phyloP scores from a whole-genome alignment of 2,329 filamentous ascomycete genomes.

The Ceratocystis ficicola region DNA sequence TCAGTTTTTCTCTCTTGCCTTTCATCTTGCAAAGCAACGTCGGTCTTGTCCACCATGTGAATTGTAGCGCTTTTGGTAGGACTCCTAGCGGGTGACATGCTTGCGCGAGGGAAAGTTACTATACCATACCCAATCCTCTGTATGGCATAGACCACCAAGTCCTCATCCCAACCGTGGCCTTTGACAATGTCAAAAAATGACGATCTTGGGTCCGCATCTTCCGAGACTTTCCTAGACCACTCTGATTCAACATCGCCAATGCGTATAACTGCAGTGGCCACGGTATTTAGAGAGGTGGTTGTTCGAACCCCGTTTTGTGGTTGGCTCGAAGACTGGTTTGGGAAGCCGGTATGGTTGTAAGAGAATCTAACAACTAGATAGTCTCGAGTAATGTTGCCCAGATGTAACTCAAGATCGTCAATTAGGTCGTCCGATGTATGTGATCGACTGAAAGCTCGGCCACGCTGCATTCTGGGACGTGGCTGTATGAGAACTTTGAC shows the following conservation, averaged over 20 bases:
- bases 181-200: conserved; percentile 23
- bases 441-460: background rate
- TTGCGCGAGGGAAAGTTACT: conserved; percentile 16
- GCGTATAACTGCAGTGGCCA: conserved; percentile 39
- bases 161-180: conserved; percentile 19
- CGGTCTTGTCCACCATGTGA: background rate
- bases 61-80: background rate
- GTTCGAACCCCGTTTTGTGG: conserved; percentile 17
- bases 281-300: conserved; percentile 41
- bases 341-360: conserved; percentile 47
- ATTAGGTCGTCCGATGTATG: conserved; percentile 42
- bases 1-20: background rate
- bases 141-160: conserved; percentile 13
- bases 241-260: conserved; percentile 37
- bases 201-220: conserved; percentile 33
- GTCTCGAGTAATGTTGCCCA: conserved; percentile 37
- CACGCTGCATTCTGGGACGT: conserved; percentile 7
- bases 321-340: conserved; percentile 23
- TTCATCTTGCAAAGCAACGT: background rate
- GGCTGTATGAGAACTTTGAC: conserved; percentile 31
- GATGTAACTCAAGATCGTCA: conserved; percentile 44
- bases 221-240: conserved; percentile 34
- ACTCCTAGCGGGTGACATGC: background rate
- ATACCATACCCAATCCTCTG: conserved; percentile 16
- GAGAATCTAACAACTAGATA: conserved; percentile 42